Percentiles rank a stretch among this genome's conserved stretches.
These are phyloP conservation scores for Fraxinus ornus DNA, from an alignment of 305 asterid species.

Conservation along the genomic window DNA sequence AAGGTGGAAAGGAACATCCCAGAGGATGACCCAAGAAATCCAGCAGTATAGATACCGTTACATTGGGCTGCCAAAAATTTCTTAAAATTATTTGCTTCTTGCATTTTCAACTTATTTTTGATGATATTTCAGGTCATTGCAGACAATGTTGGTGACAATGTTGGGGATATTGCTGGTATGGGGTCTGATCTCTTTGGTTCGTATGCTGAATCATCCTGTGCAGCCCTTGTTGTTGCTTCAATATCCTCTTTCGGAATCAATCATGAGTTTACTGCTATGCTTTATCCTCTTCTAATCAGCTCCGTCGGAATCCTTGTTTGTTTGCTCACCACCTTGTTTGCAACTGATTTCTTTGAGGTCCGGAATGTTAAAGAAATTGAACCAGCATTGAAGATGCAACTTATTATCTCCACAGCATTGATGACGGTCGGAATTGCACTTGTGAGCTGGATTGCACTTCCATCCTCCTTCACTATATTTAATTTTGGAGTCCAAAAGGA, in stretches of 20 bases:
- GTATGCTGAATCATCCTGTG: conserved; percentile 69
- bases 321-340: conserved; percentile 59
- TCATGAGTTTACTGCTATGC: conserved; percentile 57
- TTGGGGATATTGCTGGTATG: conserved; percentile 72
- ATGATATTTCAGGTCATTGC: conserved; percentile 53
- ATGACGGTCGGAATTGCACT: conserved; percentile 56
- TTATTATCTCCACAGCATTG: conserved; percentile 52
- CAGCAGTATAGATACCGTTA: conserved; percentile 48
- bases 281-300: conserved; percentile 60
- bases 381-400: conserved; percentile 67
- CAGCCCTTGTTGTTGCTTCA: conserved; percentile 69
- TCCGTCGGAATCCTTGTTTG: conserved; percentile 56
- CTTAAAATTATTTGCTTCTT: conserved; percentile 9
- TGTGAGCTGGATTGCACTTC: conserved; percentile 56
- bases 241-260: conserved; percentile 61
- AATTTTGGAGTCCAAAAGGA: conserved; percentile 60
- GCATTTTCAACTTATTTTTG: conserved; percentile 1
- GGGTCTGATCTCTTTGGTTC: conserved; percentile 70
- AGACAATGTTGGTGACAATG: conserved; percentile 69
- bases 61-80: background rate
- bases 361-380: conserved; percentile 58
- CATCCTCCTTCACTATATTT: conserved; percentile 54
- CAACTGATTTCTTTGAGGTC: conserved; percentile 69
- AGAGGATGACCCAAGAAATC: conserved; percentile 79
- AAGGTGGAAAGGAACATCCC: conserved; percentile 73